Base-by-base conservation (phyloP, 1,284 basidiomycete species). In the Caloboletus inedulis region DNA sequence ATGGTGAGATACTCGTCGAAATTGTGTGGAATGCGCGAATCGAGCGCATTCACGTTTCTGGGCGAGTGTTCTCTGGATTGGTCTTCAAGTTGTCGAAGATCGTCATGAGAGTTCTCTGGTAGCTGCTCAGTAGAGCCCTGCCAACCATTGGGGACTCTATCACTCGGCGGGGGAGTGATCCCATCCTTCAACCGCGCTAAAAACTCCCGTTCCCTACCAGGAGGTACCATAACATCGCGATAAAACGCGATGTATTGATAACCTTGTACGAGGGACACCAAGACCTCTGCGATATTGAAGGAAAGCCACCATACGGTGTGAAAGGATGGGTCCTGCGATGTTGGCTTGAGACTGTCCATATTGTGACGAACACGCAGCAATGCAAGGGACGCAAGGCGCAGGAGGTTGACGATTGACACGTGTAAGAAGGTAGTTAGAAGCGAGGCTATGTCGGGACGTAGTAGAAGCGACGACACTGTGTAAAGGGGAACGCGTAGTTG, bases 221-320 rank as follows among this genome's bases (percentile, higher is more conserved):
- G 68, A 10, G 74, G 70, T 12, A 86, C 79, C 59, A 88, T 77
- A 2, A 84, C 83, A 62, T 85, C 83, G 42, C 75, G 74, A 66
- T 91, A 91, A 12, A 85, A 69, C 13, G 72, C 70, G 40, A 90
- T 76, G 34, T 81, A 79, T 46, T 78, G 77, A 62, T 88, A 91
- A 4, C 85, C 86, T 63, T 89, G 87, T 47, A 73, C 70, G 48
- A 89, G 74, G 12, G 81, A 80, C 3, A 81, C 80, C 18, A 77
- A 59, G 7, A 82, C 81, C 59, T 89, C 88, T 7, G 82, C 82
- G 7, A 77, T 69, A 14, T 84, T 83, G 79, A 90, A 71, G 3
- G 83, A 83, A 27, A 87, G 68, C 82, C 84, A 88, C 87, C 88
- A 89, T 7, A 85, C 79, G 23, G 80, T 75, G 19, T 69, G 65